phyloP scores from a whole-genome alignment of 2,329 filamentous ascomycete species.

The Fusarium incarnatum region DNA sequence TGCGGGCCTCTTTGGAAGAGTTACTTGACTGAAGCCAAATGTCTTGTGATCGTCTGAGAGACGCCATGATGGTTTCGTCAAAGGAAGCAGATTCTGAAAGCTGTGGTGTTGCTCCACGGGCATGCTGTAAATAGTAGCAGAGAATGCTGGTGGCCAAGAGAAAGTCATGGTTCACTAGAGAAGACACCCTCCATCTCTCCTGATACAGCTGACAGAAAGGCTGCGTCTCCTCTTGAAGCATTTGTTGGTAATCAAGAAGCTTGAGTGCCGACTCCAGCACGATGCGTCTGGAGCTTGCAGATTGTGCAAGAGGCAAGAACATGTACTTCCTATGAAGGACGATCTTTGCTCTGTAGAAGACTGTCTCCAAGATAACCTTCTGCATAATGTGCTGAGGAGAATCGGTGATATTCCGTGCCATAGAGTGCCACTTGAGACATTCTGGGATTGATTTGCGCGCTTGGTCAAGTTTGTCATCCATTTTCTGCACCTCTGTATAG shows the following conservation, averaged over 20 bases:
- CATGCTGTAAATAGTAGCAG: slow-evolving; percentile 2
- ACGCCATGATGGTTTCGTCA: background rate
- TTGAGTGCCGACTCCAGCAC: slow-evolving; percentile 18
- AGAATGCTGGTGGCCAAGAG: background rate
- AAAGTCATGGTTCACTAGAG: slow-evolving; percentile 9
- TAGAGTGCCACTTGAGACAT: slow-evolving; percentile 10
- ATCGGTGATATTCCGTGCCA: slow-evolving; percentile 12
- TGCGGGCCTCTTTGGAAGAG: background rate
- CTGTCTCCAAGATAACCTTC: background rate
- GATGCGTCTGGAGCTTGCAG: background rate
- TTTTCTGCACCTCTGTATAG: slow-evolving; percentile 1
- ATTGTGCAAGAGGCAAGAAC: background rate
- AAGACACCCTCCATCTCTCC: slow-evolving; percentile 17
- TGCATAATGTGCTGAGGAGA: slow-evolving; percentile 12
- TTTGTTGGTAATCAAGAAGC: slow-evolving; percentile 11
- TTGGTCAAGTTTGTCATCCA: slow-evolving; percentile 4
- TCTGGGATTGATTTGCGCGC: slow-evolving; percentile 9
- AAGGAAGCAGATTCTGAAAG: background rate
- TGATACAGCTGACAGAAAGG: slow-evolving; percentile 19
- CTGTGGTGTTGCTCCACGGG: background rate
- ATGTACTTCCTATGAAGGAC: slow-evolving; percentile 17
- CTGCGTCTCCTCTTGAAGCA: slow-evolving; percentile 7
- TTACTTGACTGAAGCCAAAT: slow-evolving; percentile 9
- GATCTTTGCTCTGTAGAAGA: slow-evolving; percentile 8
- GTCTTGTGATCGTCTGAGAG: background rate